A percentile compares a stretch with the other conserved stretches of the same genome.
These are phyloP conservation scores for Alternaria triticimaculans DNA, from an alignment of 2,329 filamentous ascomycete genomes.

Conservation along the genomic window DNA sequence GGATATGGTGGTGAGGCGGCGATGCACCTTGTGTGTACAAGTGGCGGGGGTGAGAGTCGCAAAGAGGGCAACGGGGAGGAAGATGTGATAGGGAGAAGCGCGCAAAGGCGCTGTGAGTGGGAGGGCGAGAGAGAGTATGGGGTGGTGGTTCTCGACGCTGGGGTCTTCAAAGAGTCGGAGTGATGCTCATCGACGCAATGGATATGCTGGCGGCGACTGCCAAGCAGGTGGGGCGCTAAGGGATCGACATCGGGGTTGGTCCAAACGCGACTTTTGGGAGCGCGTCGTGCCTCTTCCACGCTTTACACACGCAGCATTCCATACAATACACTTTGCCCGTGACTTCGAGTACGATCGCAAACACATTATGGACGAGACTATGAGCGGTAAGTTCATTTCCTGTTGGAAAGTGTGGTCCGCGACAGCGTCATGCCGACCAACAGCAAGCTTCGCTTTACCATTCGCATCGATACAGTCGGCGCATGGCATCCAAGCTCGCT, in stretches of 20 bases:
- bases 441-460: neutral
- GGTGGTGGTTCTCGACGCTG: constrained; percentile 47
- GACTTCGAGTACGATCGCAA: neutral
- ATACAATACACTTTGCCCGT: neutral
- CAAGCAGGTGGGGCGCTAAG: constrained; percentile 21
- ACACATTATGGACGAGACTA: constrained; percentile 45
- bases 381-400: constrained; percentile 41
- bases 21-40: neutral
- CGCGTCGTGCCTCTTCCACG: constrained; percentile 20
- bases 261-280: constrained; percentile 24
- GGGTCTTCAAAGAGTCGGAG: constrained; percentile 48
- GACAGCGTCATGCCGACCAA: neutral
- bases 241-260: constrained; percentile 11
- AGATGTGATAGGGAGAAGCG: constrained; percentile 10
- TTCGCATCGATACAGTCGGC: neutral
- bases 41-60: neutral
- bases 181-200: constrained; percentile 17
- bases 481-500: neutral
- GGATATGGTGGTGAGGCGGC: constrained; percentile 11
- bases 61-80: constrained; percentile 4
- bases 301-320: constrained; percentile 1
- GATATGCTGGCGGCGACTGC: constrained; percentile 24
- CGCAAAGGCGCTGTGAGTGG: constrained; percentile 16
- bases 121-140: constrained; percentile 29
- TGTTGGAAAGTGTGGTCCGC: neutral